These are phyloP conservation scores for Eucalyptus regnans DNA, from an alignment of 345 rosid species.

Conservation along the genomic window DNA sequence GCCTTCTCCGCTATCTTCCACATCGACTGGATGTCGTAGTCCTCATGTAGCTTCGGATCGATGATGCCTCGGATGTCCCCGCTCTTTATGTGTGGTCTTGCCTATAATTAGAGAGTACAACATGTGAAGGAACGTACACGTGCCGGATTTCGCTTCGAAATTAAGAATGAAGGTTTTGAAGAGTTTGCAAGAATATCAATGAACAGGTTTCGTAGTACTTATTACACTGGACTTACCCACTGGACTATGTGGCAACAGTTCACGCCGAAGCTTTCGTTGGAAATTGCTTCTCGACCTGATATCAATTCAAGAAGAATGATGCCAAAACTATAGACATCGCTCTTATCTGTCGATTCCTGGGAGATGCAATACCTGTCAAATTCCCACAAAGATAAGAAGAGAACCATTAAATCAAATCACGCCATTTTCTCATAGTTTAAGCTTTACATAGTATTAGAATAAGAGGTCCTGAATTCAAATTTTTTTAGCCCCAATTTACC, in stretches of 20 bases:
- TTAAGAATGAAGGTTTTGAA: neutral
- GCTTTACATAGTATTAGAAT: neutral
- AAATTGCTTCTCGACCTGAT: constrained; percentile 95
- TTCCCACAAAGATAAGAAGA: neutral
- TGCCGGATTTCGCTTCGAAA: neutral
- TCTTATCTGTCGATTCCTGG: constrained; percentile 90
- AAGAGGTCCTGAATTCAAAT: neutral
- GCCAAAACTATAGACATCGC: constrained; percentile 96
- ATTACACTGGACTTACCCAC: constrained; percentile 53
- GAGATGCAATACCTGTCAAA: constrained; percentile 79
- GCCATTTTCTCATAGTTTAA: neutral
- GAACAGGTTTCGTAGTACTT: neutral
- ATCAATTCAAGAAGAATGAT: constrained; percentile 92
- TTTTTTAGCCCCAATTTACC: neutral
- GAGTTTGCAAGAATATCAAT: neutral
- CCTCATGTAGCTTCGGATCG: constrained; percentile 51
- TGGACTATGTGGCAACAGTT: constrained; percentile 94
- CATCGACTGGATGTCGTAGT: constrained; percentile 86
- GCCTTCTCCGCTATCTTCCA: constrained; percentile 99
- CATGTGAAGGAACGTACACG: neutral
- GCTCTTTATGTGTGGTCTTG: constrained; percentile 82
- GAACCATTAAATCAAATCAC: neutral
- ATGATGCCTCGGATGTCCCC: constrained; percentile 88
- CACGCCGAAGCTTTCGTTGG: constrained; percentile 69
- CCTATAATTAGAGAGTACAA: constrained; percentile 16